Base-by-base conservation (phyloP, 345 rosid species). In the Stellera chamaejasme region DNA sequence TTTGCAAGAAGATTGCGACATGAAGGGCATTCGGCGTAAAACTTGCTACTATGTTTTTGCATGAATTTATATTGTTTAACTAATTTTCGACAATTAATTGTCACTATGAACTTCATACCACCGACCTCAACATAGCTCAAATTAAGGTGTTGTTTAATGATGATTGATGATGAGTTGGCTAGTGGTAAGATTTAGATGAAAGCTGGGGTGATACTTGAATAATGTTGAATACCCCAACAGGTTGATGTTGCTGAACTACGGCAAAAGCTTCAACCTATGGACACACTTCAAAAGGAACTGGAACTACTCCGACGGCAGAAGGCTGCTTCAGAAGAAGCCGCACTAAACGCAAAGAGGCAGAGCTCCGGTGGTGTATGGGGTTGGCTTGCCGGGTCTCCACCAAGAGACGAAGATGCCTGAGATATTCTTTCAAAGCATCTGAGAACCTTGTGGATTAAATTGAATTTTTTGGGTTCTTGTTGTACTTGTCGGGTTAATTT, bases 261-360 rank as follows among this genome's bases (percentile, higher is more conserved):
- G 56, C 99, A 94, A 66, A 94, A 90, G 81, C 90, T 87, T 41
- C 97, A 90, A 68, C 76, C 82, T 41, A 64, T 85, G 87, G 97
- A 90, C 66, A 69, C 96, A 5, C 71, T 90, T 25, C 84, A 83
- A 57, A 94, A 87, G 71, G 99, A 90, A 66, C 87, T 90, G 0
- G 97, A 90, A 62, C 95, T 90, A 50, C 83, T 94, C 14, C 92
- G 76, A 69, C 86, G 97, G 41, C 99, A 94, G 67, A 87, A 85
- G 74, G 99, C 99, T 11, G 93, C 93, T 13, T 90, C 99, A 0
- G 99, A 87, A 74, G 81, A 94, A 75, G 99, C 93, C 4, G 90
- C 84, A 52, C 65, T 82, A 36, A 77, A 68, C 14, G 85, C 96
- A 49, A 87, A 75, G 62, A 73, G 77, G 73, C 95, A 90, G 66